These are phyloP conservation scores for Podila verticillata DNA, from an alignment of 192 early-diverging fungal species.

Conservation along the genomic window DNA sequence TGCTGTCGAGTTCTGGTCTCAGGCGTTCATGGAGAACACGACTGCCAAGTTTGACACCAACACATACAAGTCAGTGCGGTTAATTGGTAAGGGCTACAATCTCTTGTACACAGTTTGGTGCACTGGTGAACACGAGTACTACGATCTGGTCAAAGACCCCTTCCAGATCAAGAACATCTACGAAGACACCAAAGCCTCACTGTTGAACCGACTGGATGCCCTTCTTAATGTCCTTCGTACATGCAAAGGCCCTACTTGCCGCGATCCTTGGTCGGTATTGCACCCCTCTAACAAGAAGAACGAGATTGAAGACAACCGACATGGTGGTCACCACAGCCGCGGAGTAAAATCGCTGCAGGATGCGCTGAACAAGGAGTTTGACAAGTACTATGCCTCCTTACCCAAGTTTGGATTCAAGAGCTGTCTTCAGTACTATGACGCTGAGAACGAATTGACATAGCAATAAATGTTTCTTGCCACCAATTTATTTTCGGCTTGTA, in stretches of 20 bases:
- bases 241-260: constrained; percentile 64
- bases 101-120: constrained; percentile 66
- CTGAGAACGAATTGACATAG: constrained; percentile 34
- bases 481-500: too few species aligned
- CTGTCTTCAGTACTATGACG: constrained; percentile 50
- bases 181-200: constrained; percentile 18
- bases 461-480: not conserved
- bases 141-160: constrained; percentile 64
- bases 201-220: constrained; percentile 69
- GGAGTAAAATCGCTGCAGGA: constrained; percentile 52
- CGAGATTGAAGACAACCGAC: not conserved
- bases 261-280: constrained; percentile 65
- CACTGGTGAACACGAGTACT: constrained; percentile 66
- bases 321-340: not conserved
- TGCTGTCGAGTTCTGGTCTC: constrained; percentile 61
- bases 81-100: constrained; percentile 61
- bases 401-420: constrained; percentile 53
- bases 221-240: constrained; percentile 58
- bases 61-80: constrained; percentile 63
- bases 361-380: constrained; percentile 58
- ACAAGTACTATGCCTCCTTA: constrained; percentile 57
- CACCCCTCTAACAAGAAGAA: constrained; percentile 48
- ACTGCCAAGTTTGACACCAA: constrained; percentile 35
- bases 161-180: constrained; percentile 67
- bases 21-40: constrained; percentile 34